Evolutionary conservation across 352 stramenopile genomes (phyloP), one percentile per base, ranked within the genome.

Genomic region (Phytophthora tentaculata): DNA sequence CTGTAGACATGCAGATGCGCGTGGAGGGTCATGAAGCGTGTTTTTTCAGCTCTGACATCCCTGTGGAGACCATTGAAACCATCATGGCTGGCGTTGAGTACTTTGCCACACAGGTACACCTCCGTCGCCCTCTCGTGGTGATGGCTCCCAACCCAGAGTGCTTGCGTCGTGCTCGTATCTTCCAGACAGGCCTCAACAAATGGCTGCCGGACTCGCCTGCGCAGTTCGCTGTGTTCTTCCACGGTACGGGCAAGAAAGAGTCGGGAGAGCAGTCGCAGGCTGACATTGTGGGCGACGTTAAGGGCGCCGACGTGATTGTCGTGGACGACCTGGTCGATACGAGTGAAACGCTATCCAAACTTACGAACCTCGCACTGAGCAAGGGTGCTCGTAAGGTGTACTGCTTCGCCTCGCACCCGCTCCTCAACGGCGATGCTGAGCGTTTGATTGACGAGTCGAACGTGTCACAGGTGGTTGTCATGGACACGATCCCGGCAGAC

Each of bases 311-410:
- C 61, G 89, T 97, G 41, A 95, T 98, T 65, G 86, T 98, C 39
- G 91, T 98, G 24, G 93, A 98, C 69, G 92, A 98, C 71, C 79
- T 98, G 55, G 84, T 98, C 43, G 91, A 97, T 73, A 97, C 86
- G 61, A 90, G 76, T 45, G 78, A 82, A 58, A 96, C 89, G 28
- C 74, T 98, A 16, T 76, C 76, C 48, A 92, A 93, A 63, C 77
- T 95, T n/a, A 91, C 84, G 20, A 84, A 91, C 62, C 74, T 96
- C 50, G 76, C 92, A 17, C 86, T 94, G 53, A 78, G 89, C 48
- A 88, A 85, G 58, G 93, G 93, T 29, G 93, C 92, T 2, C 86
- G 86, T 29, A 92, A 95, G 55, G 81, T 98, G 17, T 96, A 95
- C 77, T 92, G 87, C 77, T 97, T 97, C 64, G 88, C 90, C 22